Evolutionary conservation across 495 filamentous ascomycete species (phyloP).

Genomic region (Sabuloglossum arenarium): DNA sequence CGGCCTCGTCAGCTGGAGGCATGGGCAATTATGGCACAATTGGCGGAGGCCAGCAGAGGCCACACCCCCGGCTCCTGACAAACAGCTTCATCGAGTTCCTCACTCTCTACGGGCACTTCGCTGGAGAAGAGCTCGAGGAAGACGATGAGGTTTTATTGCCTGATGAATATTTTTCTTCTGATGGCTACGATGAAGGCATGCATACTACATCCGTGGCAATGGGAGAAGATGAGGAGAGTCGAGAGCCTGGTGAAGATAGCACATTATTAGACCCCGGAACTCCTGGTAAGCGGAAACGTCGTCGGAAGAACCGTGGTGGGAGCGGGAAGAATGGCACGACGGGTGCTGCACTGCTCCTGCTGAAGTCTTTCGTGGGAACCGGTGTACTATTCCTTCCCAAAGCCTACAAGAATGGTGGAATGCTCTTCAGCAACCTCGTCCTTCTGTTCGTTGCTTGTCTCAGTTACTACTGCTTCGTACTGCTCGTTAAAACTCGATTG

Average conservation of each 20-base stretch:
- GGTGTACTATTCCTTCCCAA: constrained; percentile 91
- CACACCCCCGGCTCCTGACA: constrained; percentile 46
- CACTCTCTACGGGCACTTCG: constrained; percentile 89
- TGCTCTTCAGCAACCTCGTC: constrained; percentile 88
- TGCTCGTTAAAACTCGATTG: constrained; percentile 70
- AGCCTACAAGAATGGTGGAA: constrained; percentile 86
- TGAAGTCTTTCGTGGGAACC: constrained; percentile 95
- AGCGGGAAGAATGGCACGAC: constrained; percentile 51
- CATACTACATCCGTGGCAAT: constrained; percentile 8
- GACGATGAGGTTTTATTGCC: constrained; percentile 73
- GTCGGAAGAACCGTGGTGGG: constrained; percentile 45
- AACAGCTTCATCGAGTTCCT: constrained; percentile 89
- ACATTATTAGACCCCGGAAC: constrained; percentile 51
- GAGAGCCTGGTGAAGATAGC: constrained; percentile 59
- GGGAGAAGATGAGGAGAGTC: constrained; percentile 23
- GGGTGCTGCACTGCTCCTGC: constrained; percentile 56
- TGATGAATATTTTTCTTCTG: constrained; percentile 68
- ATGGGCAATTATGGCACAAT: constrained; percentile 11
- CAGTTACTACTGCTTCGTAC: constrained; percentile 90
- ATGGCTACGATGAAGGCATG: constrained; percentile 28
- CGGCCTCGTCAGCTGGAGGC: constrained; percentile 19
- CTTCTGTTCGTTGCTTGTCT: constrained; percentile 62
- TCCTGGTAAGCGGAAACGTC: constrained; percentile 39
- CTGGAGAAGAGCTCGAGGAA: constrained; percentile 86
- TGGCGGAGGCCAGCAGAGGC: constrained; percentile 13